A percentile compares a stretch with the other conserved stretches of the same genome.
Conservation (phyloP, 2,329 filamentous ascomycete species). For the Lomentospora prolificans region DNA sequence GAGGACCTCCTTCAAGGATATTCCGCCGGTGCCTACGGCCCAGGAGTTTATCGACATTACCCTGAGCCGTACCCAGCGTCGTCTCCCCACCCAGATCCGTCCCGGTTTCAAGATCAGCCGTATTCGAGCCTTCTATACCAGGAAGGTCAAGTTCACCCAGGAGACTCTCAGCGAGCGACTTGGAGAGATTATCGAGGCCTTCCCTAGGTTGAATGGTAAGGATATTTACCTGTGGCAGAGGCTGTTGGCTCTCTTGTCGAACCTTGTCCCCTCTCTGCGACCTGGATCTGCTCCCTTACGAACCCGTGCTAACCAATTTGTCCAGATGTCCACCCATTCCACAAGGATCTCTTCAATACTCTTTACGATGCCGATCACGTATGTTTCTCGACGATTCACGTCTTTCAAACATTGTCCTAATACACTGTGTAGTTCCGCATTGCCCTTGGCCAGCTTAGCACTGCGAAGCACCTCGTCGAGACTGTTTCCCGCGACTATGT, state of each 20-base stretch:
- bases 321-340: slow-evolving; percentile 79
- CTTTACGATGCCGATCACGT: slow-evolving; percentile 92
- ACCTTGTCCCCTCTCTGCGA: neutral
- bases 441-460: slow-evolving; percentile 89
- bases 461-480: slow-evolving; percentile 93
- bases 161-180: slow-evolving; percentile 97
- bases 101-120: slow-evolving; percentile 58
- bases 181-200: slow-evolving; percentile 79
- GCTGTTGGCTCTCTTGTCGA: neutral
- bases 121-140: slow-evolving; percentile 90
- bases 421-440: slow-evolving; percentile 57
- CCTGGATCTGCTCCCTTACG: neutral
- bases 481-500: slow-evolving; percentile 95
- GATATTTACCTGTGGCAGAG: neutral
- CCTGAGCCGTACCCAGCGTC: slow-evolving; percentile 82
- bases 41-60: slow-evolving; percentile 98
- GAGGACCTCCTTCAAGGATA: slow-evolving; percentile 64
- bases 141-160: slow-evolving; percentile 96
- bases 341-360: slow-evolving; percentile 76
- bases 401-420: neutral
- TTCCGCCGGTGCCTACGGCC: slow-evolving; percentile 79
- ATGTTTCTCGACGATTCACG: neutral
- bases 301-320: neutral
- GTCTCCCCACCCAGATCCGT: slow-evolving; percentile 70
- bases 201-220: slow-evolving; percentile 68